Evolutionary conservation across 2,329 filamentous ascomycete species (phyloP).

Genomic region (Fusarium brachygibbosum): DNA sequence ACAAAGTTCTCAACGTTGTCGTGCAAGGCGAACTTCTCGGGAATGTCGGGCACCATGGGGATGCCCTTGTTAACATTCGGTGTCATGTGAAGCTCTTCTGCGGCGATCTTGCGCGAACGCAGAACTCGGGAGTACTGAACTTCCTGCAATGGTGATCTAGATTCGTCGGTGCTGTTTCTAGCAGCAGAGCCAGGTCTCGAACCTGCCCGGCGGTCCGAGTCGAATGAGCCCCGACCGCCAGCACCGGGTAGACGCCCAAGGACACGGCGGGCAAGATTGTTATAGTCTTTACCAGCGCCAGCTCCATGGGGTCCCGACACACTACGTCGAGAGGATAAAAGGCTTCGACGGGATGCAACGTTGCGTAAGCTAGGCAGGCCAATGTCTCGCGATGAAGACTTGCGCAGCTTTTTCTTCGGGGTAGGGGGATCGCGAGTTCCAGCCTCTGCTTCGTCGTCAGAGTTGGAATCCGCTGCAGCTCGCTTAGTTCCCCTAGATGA

Average conservation of each 20-base stretch:
- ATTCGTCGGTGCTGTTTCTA: conserved; percentile 39
- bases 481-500: conserved; percentile 67
- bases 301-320: conserved; percentile 45
- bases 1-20: conserved; percentile 53
- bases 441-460: conserved; percentile 53
- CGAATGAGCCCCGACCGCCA: conserved; percentile 36
- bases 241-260: conserved; percentile 45
- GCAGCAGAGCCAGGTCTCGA: conserved; percentile 29
- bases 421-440: conserved; percentile 42
- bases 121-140: conserved; percentile 45
- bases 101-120: conserved; percentile 44
- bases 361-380: conserved; percentile 53
- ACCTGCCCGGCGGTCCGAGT: conserved; percentile 29
- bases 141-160: conserved; percentile 38
- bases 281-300: conserved; percentile 37
- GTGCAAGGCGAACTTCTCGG: conserved; percentile 57
- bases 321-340: conserved; percentile 48
- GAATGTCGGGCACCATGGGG: conserved; percentile 60
- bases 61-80: conserved; percentile 63
- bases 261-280: conserved; percentile 47
- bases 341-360: conserved; percentile 45
- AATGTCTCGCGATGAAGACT: conserved; percentile 63
- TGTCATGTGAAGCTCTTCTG: conserved; percentile 56
- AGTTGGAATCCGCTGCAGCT: conserved; percentile 54
- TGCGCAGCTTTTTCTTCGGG: conserved; percentile 66